Evolutionary conservation across 495 filamentous ascomycete genomes (phyloP).

Genomic region (Annulohypoxylon maeteangense): DNA sequence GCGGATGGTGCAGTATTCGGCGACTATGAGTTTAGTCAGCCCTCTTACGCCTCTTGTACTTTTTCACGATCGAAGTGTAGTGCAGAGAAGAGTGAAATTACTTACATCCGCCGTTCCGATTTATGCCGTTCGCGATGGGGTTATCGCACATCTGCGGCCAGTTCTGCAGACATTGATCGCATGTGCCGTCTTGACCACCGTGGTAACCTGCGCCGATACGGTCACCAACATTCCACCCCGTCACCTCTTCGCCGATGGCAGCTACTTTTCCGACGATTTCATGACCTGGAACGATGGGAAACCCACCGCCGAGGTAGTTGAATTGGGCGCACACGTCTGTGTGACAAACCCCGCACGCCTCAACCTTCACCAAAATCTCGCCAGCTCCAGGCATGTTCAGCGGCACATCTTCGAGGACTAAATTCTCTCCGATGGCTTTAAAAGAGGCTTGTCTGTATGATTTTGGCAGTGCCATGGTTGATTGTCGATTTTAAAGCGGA

Average conservation of each 20-base stretch:
- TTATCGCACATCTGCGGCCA: slow-evolving; percentile 65
- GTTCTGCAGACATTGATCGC: slow-evolving; percentile 58
- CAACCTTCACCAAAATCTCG: slow-evolving; percentile 56
- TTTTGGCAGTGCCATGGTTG: slow-evolving; percentile 54
- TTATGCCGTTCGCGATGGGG: slow-evolving; percentile 60
- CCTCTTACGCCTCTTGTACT: neutral
- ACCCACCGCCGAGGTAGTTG: slow-evolving; percentile 51
- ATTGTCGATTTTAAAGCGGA: neutral
- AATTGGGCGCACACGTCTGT: slow-evolving; percentile 51
- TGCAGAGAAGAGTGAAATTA: neutral
- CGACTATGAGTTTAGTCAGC: slow-evolving; percentile 47
- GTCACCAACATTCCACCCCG: slow-evolving; percentile 55
- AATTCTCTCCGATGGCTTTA: slow-evolving; percentile 39
- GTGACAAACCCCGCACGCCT: slow-evolving; percentile 57
- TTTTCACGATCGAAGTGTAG: neutral
- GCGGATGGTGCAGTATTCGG: slow-evolving; percentile 70
- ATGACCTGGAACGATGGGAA: slow-evolving; percentile 61
- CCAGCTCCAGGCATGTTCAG: slow-evolving; percentile 44
- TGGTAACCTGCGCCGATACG: slow-evolving; percentile 60
- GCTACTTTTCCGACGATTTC: slow-evolving; percentile 62
- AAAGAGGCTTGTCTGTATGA: slow-evolving; percentile 55
- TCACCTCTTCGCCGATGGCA: slow-evolving; percentile 58
- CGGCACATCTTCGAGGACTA: slow-evolving; percentile 47
- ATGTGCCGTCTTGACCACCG: slow-evolving; percentile 56
- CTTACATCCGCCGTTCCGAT: slow-evolving; percentile 59